Evolutionary conservation across 1,139 yeast genomes (phyloP), one percentile per base, ranked within the genome.

Genomic region (Groenewaldozyma auringiensis): DNA sequence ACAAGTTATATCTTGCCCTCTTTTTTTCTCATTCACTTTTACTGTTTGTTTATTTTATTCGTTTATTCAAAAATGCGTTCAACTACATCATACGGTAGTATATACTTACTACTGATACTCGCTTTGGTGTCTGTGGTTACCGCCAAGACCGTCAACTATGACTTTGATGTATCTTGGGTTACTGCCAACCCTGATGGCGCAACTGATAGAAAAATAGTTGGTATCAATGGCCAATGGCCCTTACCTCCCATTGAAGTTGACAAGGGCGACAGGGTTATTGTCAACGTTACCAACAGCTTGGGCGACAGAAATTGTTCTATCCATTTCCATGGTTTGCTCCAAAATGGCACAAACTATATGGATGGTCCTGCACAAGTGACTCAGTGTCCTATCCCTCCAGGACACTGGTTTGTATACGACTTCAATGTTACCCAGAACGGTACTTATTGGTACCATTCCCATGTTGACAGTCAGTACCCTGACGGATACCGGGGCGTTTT

Each of bases 381-480:
- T 22, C 96, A 89, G 67, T 87, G 96, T 71, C 94, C 95, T 36
- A 79, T 87, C 50, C 78, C 83, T 14, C 83, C 92, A 1, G 84
- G 84, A 21, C 72, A 72, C 48, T 75, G 82, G n/a, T 76, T 82
- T 78, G 81, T 70, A 34, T 68, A 68, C 62, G 86, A 89, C 69
- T 89, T 89, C 65, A 82, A 94, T 6, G 88, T 86, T 41, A 78
- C 79, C 62, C 95, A 89, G 63, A 76, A 73, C 41, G 97, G 97
- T 52, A 77, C 95, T 2, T 89, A 74, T 71, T 89, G 97, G 96
- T 89, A 89, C 69, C 97, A 89, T 65, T 84, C 96, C 13, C 97
- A 89, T 67, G 76, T 85, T 32, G 74, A 77, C 9, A 82, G 86
- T 50, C 95, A 88, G 63, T 89, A 88, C 61, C 85, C 92, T 59